Percentiles rank a stretch among this genome's conserved stretches.
phyloP scores from a whole-genome alignment of 1,284 basidiomycete species.

The Pascua sp. region DNA sequence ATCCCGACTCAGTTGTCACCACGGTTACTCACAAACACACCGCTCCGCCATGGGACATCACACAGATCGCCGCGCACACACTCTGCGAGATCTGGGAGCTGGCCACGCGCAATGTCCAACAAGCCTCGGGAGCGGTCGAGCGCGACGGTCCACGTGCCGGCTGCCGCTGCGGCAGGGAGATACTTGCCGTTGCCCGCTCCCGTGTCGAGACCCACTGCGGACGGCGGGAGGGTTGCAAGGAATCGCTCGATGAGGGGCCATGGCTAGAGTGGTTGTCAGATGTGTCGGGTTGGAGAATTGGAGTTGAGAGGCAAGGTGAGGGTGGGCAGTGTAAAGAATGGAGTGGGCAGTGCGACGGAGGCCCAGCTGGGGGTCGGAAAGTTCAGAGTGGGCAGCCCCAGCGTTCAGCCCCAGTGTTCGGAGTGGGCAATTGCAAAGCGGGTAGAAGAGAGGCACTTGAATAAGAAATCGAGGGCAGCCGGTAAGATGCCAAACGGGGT shows the following conservation, averaged over 20 bases:
- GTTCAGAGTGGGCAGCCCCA: neutral
- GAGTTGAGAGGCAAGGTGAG: slow-evolving; percentile 4
- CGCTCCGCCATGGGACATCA: slow-evolving; percentile 62
- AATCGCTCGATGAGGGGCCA: slow-evolving; percentile 92
- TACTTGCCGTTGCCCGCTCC: slow-evolving; percentile 99
- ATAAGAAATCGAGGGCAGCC: too few species aligned
- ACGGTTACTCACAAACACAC: slow-evolving; percentile 65
- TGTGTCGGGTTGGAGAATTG: neutral
- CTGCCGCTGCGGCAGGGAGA: slow-evolving; percentile 59
- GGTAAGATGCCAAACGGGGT: too few species aligned
- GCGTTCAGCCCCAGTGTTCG: too few species aligned
- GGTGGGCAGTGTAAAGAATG: slow-evolving; percentile 9
- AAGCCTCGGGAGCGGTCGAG: slow-evolving; percentile 76
- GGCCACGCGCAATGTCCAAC: slow-evolving; percentile 65
- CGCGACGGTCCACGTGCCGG: slow-evolving; percentile 60
- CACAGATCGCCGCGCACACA: slow-evolving; percentile 61
- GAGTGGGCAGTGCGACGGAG: neutral
- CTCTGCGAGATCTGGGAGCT: slow-evolving; percentile 37
- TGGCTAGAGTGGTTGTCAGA: slow-evolving; percentile 57
- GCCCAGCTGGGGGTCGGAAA: neutral
- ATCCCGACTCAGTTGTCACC: neutral
- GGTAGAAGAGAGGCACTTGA: too few species aligned
- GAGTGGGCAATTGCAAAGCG: too few species aligned
- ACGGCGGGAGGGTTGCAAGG: slow-evolving; percentile 66
- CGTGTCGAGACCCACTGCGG: slow-evolving; percentile 84